These are phyloP conservation scores for Fagopyrum esculentum DNA, from an alignment of 148 eudicot genomes.

Conservation along the genomic window DNA sequence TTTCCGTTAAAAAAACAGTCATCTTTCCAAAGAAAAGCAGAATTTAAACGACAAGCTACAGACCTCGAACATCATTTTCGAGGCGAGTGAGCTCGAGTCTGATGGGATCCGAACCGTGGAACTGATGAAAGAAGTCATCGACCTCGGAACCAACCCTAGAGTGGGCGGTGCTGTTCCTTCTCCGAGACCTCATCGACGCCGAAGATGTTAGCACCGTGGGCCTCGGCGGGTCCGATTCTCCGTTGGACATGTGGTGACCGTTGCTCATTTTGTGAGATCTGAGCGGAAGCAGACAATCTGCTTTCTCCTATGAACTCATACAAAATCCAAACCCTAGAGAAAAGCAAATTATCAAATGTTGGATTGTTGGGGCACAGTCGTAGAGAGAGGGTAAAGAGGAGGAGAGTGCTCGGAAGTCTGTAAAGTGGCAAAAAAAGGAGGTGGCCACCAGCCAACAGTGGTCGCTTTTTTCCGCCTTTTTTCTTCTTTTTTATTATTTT, in stretches of 20 bases:
- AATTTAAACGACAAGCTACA: background rate
- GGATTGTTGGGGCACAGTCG: background rate
- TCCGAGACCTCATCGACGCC: conserved; percentile 39
- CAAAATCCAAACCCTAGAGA: conserved; percentile 13
- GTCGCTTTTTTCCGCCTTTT: background rate
- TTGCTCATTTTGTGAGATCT: conserved; percentile 25
- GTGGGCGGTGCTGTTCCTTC: conserved; percentile 19
- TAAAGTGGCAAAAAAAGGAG: background rate
- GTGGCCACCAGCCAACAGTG: background rate
- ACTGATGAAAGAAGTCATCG: conserved; percentile 44
- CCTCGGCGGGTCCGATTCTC: conserved; percentile 27
- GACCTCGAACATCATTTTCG: conserved; percentile 83
- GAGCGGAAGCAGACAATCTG: background rate
- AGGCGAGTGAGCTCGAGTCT: conserved; percentile 84
- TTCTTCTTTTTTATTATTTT: background rate
- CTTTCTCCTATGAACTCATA: background rate
- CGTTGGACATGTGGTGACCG: conserved; percentile 17
- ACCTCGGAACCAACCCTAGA: conserved; percentile 39
- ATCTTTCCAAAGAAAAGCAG: background rate
- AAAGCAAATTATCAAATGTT: background rate
- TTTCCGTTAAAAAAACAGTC: background rate
- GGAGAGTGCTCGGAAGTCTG: conserved; percentile 13
- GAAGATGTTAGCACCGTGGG: conserved; percentile 34
- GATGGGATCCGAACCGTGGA: conserved; percentile 96
- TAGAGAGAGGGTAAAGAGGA: background rate